Conservation (phyloP, 345 rosid species). For the Eucalyptus tenuipes region DNA sequence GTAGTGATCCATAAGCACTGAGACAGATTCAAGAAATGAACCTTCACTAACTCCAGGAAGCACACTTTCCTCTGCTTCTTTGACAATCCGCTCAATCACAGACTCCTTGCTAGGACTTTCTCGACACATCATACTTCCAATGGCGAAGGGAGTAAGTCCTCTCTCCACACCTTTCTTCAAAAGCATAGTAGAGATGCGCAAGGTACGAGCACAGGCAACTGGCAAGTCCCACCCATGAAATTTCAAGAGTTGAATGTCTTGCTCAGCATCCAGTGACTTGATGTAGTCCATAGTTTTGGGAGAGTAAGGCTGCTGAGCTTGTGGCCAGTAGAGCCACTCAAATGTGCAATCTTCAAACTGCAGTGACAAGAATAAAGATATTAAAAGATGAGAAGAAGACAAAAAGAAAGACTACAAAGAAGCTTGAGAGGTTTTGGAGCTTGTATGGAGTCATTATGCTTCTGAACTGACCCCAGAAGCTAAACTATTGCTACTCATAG, state of each 20-base stretch:
- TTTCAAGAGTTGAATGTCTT: slow-evolving; percentile 56
- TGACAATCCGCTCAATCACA: slow-evolving; percentile 48
- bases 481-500: background rate
- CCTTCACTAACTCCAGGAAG: slow-evolving; percentile 44
- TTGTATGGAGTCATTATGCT: background rate
- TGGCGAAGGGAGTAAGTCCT: slow-evolving; percentile 56
- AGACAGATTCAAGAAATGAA: slow-evolving; percentile 34
- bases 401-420: background rate
- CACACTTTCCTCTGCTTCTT: slow-evolving; percentile 41
- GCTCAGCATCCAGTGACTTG: slow-evolving; percentile 40
- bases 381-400: background rate
- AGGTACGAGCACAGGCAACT: slow-evolving; percentile 25
- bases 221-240: slow-evolving; percentile 70
- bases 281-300: slow-evolving; percentile 45
- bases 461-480: background rate
- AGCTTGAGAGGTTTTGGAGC: background rate
- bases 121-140: slow-evolving; percentile 78
- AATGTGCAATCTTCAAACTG: slow-evolving; percentile 95
- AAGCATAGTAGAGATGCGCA: slow-evolving; percentile 70
- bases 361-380: background rate
- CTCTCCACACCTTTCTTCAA: slow-evolving; percentile 65
- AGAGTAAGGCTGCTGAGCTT: slow-evolving; percentile 61
- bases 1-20: slow-evolving; percentile 39
- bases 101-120: slow-evolving; percentile 46
- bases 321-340: slow-evolving; percentile 95